Evolutionary conservation across 2,329 filamentous ascomycete genomes (phyloP), one percentile per base, ranked within the genome.

Genomic region (Falciphora oryzae): DNA sequence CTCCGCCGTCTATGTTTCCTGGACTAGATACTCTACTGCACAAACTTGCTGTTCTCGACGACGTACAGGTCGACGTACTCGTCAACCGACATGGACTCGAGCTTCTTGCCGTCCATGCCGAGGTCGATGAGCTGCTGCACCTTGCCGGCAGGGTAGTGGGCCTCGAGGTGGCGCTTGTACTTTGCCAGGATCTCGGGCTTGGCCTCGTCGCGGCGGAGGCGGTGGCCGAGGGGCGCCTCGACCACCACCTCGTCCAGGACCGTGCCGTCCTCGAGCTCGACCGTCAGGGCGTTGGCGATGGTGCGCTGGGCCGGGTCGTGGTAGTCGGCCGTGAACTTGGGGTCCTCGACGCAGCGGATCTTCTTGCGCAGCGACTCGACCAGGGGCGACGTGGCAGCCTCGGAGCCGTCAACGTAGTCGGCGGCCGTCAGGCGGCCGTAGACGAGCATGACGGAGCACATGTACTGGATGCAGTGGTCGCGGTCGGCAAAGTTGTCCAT

Each of bases 401-500:
- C 94, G 71, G 89, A 86, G 72, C 91, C 92, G 76, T 99, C 95
- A 60, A 88, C 88, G 83, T 99, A 99, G 82, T 99, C 95, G 69
- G 85, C 91, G 62, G 95, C 94, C 72, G 93, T 91, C 68, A 99
- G 90, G 70, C 95, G 93, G 77, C 95, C 92, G 79, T 94, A 98
- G 70, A 90, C 89, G 70, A 99, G 89, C 93, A 98, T 98, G 73
- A 92, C 93, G 69, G 93, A 84, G 75, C 92, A 91, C 95, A 99
- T 99, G 87, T 99, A 99, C 83, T 98, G 95, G 71, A 99, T 94
- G 81, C 95, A 99, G 86, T 99, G 95, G 80, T 99, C 95, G 74
- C 95, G 93, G 81, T 99, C 95, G 74, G 95, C 95, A 75, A 98
- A 99, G 88, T 99, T 99, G 84, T 97, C 93, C 92, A 99, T 96